Base-by-base conservation (phyloP, 345 rosid genomes). In the Acer saccharum region DNA sequence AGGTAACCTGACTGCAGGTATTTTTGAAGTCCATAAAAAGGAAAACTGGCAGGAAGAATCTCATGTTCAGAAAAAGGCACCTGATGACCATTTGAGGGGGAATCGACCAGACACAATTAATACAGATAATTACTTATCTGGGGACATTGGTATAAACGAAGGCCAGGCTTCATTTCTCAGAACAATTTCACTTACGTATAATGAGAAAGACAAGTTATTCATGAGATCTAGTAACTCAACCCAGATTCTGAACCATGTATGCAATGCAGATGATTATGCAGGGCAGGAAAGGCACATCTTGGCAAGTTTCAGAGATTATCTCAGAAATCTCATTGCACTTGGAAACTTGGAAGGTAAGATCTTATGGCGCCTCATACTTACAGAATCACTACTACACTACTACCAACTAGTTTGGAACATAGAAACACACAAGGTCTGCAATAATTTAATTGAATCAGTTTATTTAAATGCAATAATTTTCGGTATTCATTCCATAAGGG, bases 241-340 rank as follows among this genome's bases (percentile, higher is more conserved):
- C 50, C 66, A 62, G 75, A 79, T 76, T 41, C 67, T 67, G 39
- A 72, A 65, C 48, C 73, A 27, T 41, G 65, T 72, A 50, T 41
- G 69, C 77, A 76, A 66, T 76, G 69, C 78, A 3, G 79, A 73
- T 64, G 46, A 48, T 58, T 66, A 74, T 48, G 39, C 41, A 57
- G 78, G 85, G 83, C 84, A 78, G 75, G 91, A 88, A 81, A 85
- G 79, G 71, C 80, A 71, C 35, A 83, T 83, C 68, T 84, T 90
- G 79, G 63, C 79, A 76, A 82, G 81, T 75, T 78, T 88, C 73
- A 76, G 79, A 32, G 83, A 85, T 68, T 78, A 52, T 57, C 87
- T 89, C 55, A 67, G 74, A 52, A 83, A 76, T 77, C 77, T 83
- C 72, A 75, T 81, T 54, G 27, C 76, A 27, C 69, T 69, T 58